Base-by-base conservation (phyloP, 2,329 filamentous ascomycete species). In the Talaromyces islandicus region DNA sequence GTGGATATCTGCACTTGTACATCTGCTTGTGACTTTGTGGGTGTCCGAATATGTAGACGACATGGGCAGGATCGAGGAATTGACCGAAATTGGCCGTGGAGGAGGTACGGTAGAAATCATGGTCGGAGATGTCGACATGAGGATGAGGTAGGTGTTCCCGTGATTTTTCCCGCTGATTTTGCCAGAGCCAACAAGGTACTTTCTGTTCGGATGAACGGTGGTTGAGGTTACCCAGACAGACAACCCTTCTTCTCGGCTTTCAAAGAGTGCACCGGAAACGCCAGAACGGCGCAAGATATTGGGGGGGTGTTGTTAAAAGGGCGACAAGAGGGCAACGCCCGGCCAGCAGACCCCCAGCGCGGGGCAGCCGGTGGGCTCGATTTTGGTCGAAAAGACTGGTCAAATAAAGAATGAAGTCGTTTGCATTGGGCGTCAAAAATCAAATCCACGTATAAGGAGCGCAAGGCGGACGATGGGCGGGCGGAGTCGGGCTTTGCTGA, bases 21-120 rank as follows among this genome's bases (percentile, higher is more conserved):
- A 68, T 54, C 69, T 64, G 53, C 57, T 62, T 14, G 68, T 56
- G 21, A 54, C 17, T 63, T 71, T 69, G 55, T 67, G 59, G 54
- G 64, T 67, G 38, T 67, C 21, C 43, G 43, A 46, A 61, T 10
- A 68, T 52, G 64, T 35, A 21, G 68, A 56, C 19, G 68, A 64
- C 12, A 64, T 67, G 19, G 63, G 57, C 60, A 66, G 68, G 21
- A 65, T 66, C 60, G 72, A 63, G 7, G 70, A 70, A 64, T 71
- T 71, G 62, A 73, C 70, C 10, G 70, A 73, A 27, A 70, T 67
- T 1, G 70, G 69, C 50, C 69, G 68, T 27, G 69, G 66, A 32
- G 68, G 70, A 62, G 71, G 69, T 30, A 71, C 64, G 29, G 70
- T 64, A 29, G 71, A 67, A 48, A 72, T 64, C 68, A 72, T 72